Base-by-base conservation (phyloP, 495 filamentous ascomycete species). In the Xylaria longipes region DNA sequence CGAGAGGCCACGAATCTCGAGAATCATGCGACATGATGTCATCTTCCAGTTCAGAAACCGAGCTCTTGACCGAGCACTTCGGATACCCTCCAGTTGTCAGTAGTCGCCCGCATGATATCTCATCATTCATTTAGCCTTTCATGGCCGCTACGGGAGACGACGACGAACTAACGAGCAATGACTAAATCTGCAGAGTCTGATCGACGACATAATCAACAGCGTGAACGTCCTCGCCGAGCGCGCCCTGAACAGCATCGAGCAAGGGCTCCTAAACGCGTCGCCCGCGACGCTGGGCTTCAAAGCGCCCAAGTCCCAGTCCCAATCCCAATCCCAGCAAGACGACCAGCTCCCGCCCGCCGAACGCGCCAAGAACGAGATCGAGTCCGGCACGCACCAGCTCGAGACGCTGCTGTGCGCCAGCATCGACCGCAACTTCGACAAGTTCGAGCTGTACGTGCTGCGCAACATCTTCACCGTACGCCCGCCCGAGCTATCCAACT, bases 191-290 rank as follows among this genome's bases (percentile, higher is more conserved):
- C 75, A 97, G 95, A 91, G 91, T 71, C 88, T 99, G 29, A 91
- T 99, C 78, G 96, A 99, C 86, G 96, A 98, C 78, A 93, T 99
- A 72, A 97, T 98, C 83, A 98, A 99, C 85, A 90, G 91, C 71
- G 89, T 97, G 76, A 98, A 98, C 84, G 91, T 92, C 68, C 85
- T 98, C 75, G 90, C 94, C 75, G 95, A 95, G 81, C 89, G 89
- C 76, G 93, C 93, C 65, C 90, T 97, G 72, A 91, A 92, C 71
- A 91, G 89, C 71, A 87, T 98, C 72, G 96, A 99, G 80, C 86
- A 87, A 63, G 93, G 92, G 8, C 88, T 98, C 27, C 82, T 94
- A 46, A 85, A 85, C 57, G 90, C 91, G 9, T 87, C 91, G 0
- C 93, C 95, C 1, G 82, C 89, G 25, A 82, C 86, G 14, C 89